phyloP scores from a whole-genome alignment of 2,329 filamentous ascomycete species.

The Penicillium digitatum region DNA sequence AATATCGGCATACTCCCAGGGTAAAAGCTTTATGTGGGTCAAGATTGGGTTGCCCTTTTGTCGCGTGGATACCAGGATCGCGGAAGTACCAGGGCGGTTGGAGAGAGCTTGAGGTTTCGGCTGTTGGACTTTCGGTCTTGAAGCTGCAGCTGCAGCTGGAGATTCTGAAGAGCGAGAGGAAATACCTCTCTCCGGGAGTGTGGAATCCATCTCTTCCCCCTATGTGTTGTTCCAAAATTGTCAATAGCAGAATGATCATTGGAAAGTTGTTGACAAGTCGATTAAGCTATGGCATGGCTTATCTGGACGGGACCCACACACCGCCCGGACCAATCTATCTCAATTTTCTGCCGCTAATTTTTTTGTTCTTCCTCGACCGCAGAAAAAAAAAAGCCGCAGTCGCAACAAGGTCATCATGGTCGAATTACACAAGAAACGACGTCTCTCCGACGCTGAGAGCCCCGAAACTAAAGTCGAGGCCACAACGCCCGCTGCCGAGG shows the following conservation, averaged over 20 bases:
- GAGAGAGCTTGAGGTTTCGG: conserved; percentile 84
- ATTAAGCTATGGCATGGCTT: conserved; percentile 18
- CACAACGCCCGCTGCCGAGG: conserved; percentile 21
- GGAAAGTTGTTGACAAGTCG: conserved; percentile 11
- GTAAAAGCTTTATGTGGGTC: conserved; percentile 71
- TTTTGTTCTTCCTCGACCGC: conserved; percentile 17
- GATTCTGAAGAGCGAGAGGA: conserved; percentile 39
- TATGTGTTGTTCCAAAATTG: not conserved
- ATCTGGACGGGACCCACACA: conserved; percentile 8
- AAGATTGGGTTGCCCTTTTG: conserved; percentile 95
- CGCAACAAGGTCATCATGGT: conserved; percentile 26
- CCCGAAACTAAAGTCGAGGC: conserved; percentile 19
- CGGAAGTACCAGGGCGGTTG: conserved; percentile 61
- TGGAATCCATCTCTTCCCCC: not conserved
- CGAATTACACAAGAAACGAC: conserved; percentile 37
- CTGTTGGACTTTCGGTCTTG: conserved; percentile 64
- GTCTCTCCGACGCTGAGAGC: conserved; percentile 29
- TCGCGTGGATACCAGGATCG: conserved; percentile 83
- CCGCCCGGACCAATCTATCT: conserved; percentile 15
- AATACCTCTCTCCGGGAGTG: not conserved
- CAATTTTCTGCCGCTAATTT: conserved; percentile 38
- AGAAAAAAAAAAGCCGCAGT: conserved; percentile 16
- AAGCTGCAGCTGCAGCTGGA: conserved; percentile 15
- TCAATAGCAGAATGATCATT: conserved; percentile 10
- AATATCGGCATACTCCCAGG: conserved; percentile 98